Percentiles rank a stretch among this genome's conserved stretches.
Evolutionary conservation across 306 rosid species (phyloP).

Genomic region (Begonia peltatifolia): DNA sequence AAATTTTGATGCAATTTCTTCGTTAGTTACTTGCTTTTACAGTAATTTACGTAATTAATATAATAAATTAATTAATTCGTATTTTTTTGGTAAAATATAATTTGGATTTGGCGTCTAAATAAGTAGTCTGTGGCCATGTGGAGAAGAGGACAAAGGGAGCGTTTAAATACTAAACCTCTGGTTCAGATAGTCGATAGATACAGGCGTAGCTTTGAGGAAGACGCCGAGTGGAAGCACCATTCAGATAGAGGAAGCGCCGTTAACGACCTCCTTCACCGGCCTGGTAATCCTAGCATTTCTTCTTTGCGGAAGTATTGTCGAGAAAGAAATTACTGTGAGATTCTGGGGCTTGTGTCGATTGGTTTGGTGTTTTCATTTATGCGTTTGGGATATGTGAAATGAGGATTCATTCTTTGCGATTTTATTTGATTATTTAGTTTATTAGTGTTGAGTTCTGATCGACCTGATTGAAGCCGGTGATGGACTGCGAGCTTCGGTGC

Average conservation of each 20-base stretch:
- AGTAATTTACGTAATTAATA: too few species aligned
- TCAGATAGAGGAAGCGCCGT: background rate
- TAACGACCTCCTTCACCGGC: background rate
- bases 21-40: background rate
- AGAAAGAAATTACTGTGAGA: background rate
- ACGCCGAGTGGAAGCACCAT: too few species aligned
- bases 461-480: conserved; percentile 29
- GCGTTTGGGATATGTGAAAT: background rate
- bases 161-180: too few species aligned
- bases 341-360: background rate
- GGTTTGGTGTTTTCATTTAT: background rate
- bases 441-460: conserved; percentile 5
- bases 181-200: too few species aligned
- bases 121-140: too few species aligned
- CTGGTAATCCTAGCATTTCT: background rate
- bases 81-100: too few species aligned
- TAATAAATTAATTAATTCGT: too few species aligned
- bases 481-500: conserved; percentile 32
- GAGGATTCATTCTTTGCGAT: too few species aligned
- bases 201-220: too few species aligned
- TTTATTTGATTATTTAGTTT: too few species aligned
- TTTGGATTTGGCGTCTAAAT: too few species aligned
- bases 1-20: background rate
- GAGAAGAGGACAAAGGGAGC: too few species aligned
- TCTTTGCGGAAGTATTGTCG: background rate